Base-by-base conservation (phyloP, 2,329 filamentous ascomycete species). In the Trichoderma sp. region DNA sequence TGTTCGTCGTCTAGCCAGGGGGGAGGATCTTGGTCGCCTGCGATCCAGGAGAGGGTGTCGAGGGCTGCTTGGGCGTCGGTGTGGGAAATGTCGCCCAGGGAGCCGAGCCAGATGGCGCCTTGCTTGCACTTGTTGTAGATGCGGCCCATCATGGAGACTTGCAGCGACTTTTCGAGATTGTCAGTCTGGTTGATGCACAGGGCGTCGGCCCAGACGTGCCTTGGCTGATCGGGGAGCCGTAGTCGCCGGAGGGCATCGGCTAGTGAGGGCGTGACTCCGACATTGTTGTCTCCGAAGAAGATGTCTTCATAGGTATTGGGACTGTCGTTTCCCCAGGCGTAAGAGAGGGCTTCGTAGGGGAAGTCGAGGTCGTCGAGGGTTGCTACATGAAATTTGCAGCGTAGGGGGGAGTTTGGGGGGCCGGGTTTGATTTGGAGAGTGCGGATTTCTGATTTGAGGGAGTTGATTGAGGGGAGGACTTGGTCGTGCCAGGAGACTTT, bases 111-210 rank as follows among this genome's bases (percentile, higher is more conserved):
- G 66, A 68, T 61, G 26, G 36, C 55, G 36, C 55, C 66, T 68
- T 68, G 66, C 8, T 30, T 26, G 36, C 53, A 61, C 17, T 32
- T n/a, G 28, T 28, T 59, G 55, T 68, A 68, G 26, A 68, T 68
- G 53, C 55, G 66, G 55, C 36, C 55, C 66, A 68, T 68, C 36
- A 68, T 68, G 55, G 55, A 61, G n/a, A 68, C 66, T 23, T 68
- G 66, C 3, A 47, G 53, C 3, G 66, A 47, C 36, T 68, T 68
- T 68, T 68, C 66, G 15, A 61, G 17, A 8, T 68, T 17, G 28
- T 68, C 66, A 6, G 36, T 6, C 12, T 68, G 55, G 55, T 68
- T 68, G 36, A 68, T 68, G 36, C 66, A 68, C 8, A 68, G n/a
- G 5, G 66, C 66, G 15, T 68, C 66, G 34, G 53, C 66, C 66